phyloP scores from a whole-genome alignment of 306 rosid species.

The Betula pendula region DNA sequence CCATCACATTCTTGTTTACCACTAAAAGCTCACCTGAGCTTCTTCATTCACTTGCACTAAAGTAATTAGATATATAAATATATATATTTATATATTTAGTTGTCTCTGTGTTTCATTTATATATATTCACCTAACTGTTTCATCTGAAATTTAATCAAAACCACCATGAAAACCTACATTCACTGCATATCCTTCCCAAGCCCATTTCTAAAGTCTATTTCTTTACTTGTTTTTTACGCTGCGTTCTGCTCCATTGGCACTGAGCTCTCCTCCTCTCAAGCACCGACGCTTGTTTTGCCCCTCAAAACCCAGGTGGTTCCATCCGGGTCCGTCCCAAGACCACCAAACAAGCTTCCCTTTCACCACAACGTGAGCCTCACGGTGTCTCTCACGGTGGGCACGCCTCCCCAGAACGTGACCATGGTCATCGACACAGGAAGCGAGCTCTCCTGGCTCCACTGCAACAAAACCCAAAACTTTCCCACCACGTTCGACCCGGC shows the following conservation, averaged over 20 bases:
- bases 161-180: conserved; percentile 37
- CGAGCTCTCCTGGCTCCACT: conserved; percentile 86
- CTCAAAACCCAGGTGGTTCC: conserved; percentile 68
- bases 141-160: neutral
- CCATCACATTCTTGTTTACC: too few relatives aligned
- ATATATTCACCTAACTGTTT: too few relatives aligned
- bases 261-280: conserved; percentile 3
- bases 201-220: conserved; percentile 27
- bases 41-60: too few relatives aligned
- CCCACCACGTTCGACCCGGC: conserved; percentile 42
- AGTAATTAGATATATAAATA: too few relatives aligned
- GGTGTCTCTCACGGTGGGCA: conserved; percentile 64
- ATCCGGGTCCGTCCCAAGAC: conserved; percentile 52
- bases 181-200: conserved; percentile 19
- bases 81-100: too few relatives aligned
- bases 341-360: conserved; percentile 72
- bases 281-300: conserved; percentile 48
- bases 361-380: conserved; percentile 76
- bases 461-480: conserved; percentile 40
- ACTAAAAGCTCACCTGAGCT: too few relatives aligned
- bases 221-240: conserved; percentile 31
- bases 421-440: conserved; percentile 89
- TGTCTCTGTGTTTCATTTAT: too few relatives aligned
- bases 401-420: conserved; percentile 84
- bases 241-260: neutral